Evolutionary conservation across 2,329 filamentous ascomycete species (phyloP), one percentile per base, ranked within the genome.

Genomic region (Claviceps capensis): DNA sequence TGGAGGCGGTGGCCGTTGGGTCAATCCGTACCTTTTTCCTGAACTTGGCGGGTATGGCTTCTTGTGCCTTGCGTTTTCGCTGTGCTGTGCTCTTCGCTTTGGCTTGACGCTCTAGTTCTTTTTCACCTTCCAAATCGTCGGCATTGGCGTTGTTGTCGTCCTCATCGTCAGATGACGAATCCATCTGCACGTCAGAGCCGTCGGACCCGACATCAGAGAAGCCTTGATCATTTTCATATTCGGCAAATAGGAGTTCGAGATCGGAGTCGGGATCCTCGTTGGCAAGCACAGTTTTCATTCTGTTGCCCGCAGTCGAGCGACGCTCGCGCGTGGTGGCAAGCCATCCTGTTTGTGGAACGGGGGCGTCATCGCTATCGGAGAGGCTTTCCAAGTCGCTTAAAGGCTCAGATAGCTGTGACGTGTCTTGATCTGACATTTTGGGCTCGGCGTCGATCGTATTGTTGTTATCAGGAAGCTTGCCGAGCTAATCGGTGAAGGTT

Each of bases 91-190:
- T 79, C 60, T 85, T 84, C 54, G 79, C 81, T 58, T 82, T 83
- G 53, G 85, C 88, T 59, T 85, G 79, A 57, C 80, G 83, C 68
- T 93, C 82, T 51, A 98, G 67, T 67, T 95, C 88, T 61, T 83
- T 85, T 69, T 98, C 93, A 37, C 93, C 93, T 52, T 88, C 86
- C 4, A 93, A 67, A 43, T 95, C 88, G 58, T 93, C 77, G 30
- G 63, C 65, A 51, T 67, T 69, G 40, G 70, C 67, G 53, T 84
- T 74, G 23, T 60, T 58, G 53, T 88, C 84, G 54, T 94, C 88
- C 48, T 93, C 88, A 47, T 89, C 85, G 57, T 88, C 86, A 0
- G 82, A 87, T 0, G 88, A 94, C 14, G 86, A 90, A 61, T 94
- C 88, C 72, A 96, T 84, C 47, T 87, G 83, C 58, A 87, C 82